These are phyloP conservation scores for Cadophora malorum DNA, from an alignment of 2,329 filamentous ascomycete genomes.

Conservation along the genomic window DNA sequence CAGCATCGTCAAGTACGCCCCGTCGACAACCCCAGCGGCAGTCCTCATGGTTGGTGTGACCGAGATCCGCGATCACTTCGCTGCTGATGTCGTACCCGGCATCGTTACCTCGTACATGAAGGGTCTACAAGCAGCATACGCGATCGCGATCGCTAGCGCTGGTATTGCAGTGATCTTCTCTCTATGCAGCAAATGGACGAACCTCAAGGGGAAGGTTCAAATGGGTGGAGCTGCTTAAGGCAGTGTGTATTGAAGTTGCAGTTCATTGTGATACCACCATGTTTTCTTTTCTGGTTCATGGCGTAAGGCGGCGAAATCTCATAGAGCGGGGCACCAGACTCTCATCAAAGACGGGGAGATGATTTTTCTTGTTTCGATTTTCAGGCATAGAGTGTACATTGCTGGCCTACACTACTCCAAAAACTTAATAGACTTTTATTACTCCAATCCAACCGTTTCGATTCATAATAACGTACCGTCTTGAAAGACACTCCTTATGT, in stretches of 20 bases:
- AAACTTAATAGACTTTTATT: conserved; percentile 4
- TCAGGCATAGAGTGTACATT: neutral
- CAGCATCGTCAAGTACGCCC: conserved; percentile 46
- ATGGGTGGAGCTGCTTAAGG: conserved; percentile 37
- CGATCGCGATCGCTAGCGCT: conserved; percentile 58
- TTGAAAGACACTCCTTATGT: no score
- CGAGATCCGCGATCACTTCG: conserved; percentile 60
- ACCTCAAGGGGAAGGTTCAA: conserved; percentile 41
- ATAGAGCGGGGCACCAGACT: neutral
- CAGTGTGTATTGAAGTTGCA: neutral
- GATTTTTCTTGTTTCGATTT: neutral
- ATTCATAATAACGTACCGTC: neutral
- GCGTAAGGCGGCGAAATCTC: neutral
- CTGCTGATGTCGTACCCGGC: conserved; percentile 53
- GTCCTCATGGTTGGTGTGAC: conserved; percentile 58
- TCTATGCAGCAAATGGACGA: conserved; percentile 48
- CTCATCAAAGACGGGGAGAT: neutral
- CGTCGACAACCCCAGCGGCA: conserved; percentile 46
- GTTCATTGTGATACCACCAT: neutral
- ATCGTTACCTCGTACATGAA: conserved; percentile 68
- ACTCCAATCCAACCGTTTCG: neutral
- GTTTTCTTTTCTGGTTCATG: neutral
- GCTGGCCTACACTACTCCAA: neutral
- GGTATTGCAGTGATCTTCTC: conserved; percentile 49
- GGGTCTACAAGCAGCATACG: conserved; percentile 68